phyloP scores from a whole-genome alignment of 2,329 filamentous ascomycete genomes.

The Pseudocercospora vitis region DNA sequence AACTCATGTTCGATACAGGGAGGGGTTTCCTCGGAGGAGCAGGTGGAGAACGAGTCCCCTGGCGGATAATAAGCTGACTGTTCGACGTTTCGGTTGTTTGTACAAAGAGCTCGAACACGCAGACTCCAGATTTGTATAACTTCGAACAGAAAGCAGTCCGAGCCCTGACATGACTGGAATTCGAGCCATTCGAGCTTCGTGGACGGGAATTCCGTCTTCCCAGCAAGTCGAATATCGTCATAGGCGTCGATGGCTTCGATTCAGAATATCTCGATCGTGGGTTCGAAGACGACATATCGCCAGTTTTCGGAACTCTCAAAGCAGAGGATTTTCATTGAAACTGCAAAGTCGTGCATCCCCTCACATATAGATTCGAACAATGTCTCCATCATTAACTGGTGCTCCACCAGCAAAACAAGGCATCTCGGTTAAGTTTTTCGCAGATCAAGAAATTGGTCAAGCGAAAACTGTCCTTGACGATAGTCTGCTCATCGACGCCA shows the following conservation, averaged over 20 bases:
- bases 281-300: constrained; percentile 39
- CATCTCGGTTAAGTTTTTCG: constrained; percentile 48
- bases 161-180: constrained; percentile 13
- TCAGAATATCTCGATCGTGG: constrained; percentile 44
- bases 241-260: constrained; percentile 50
- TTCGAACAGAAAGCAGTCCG: constrained; percentile 23
- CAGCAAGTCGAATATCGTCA: constrained; percentile 41
- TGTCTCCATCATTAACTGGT: constrained; percentile 48
- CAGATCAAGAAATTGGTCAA: constrained; percentile 43
- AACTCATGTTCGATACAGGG: constrained; percentile 25
- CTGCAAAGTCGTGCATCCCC: constrained; percentile 45
- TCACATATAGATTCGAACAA: constrained; percentile 51
- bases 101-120: constrained; percentile 36
- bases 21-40: constrained; percentile 37
- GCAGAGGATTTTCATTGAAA: constrained; percentile 42
- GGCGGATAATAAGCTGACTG: constrained; percentile 39
- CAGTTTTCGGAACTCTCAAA: constrained; percentile 37
- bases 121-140: constrained; percentile 21
- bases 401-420: constrained; percentile 44
- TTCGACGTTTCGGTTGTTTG: constrained; percentile 43
- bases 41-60: constrained; percentile 39
- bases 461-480: constrained; percentile 47
- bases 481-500: constrained; percentile 44
- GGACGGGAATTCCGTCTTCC: constrained; percentile 38
- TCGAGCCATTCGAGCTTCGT: constrained; percentile 26